Evolutionary conservation across 2,329 filamentous ascomycete species (phyloP), one percentile per base, ranked within the genome.

Genomic region (Aspergillus novofumigatus): DNA sequence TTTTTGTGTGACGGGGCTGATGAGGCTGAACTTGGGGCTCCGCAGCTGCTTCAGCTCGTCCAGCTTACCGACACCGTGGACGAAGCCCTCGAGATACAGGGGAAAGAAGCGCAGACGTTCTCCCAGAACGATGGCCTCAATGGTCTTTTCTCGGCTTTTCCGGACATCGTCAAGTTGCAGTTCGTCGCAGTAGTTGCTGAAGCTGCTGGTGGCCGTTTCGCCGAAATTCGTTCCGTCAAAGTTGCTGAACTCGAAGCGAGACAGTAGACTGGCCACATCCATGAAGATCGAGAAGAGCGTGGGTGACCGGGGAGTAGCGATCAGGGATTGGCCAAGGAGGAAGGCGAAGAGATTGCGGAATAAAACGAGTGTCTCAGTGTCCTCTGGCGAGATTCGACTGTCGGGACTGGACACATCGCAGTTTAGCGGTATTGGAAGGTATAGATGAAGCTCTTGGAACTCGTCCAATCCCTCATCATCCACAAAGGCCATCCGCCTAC

Each of bases 71-170:
- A 90, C 91, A 0, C 88, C 91, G 72, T 97, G 94, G 4, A 92
- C 86, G 68, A 97, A 97, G 0, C 91, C 91, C 73, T 97, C 92
- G 57, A 90, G 91, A 75, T 96, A 97, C 2, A 99, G 81, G 7
- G 87, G 82, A 66, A 88, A 84, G 50, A 85, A 96, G 57, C 87
- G 87, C 86, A 97, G 90, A 41, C 85, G 84, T 75, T 99, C 93
- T 55, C 90, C 92, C 10, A 99, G 79, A n/a, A 97, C 83, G 49
- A 97, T 82, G 0, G 88, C 90, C 74, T 97, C 91, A 25, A 97
- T 81, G 0, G 90, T 96, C 80, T 94, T 95, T 69, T 96, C 91
- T 26, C 88, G 84, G 70, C 90, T 96, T 58, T 84, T 78, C 54
- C 92, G 83, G 49, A 96, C 88, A 73, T 97, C 93, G 3, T 85